Base-by-base conservation (phyloP, 78 protist species). In the Dictyostelium capitatum region DNA sequence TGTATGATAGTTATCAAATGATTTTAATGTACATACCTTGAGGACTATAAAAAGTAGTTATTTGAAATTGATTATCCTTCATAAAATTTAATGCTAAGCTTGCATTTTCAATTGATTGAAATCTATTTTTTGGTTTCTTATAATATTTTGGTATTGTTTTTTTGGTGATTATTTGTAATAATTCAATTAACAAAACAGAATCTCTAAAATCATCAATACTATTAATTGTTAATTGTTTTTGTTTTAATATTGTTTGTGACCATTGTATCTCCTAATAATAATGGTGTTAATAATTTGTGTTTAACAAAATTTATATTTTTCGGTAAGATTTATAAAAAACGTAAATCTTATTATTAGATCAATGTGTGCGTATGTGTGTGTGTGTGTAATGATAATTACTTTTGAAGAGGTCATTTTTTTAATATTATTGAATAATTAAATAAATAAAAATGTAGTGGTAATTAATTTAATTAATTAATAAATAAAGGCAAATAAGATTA, bases 91-190 rank as follows among this genome's bases (percentile, higher is more conserved):
- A 28, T 15, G 92, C 82, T 41, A 87, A 77, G n/a, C 79, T 87
- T 23, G 72, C 72, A 62, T 87, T 87, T 32, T 87, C 92, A 47
- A 87, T 87, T 65, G 69, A 48, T 12, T 87, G 92, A 77, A 87
- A 57, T 77, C 79, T 74, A 32, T 41, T 87, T 37, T 50, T 87
- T 47, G 92, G 92, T 15, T 19, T 59, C 20, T 23, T 28, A 32
- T 47, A 87, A 46, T 64, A 74, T 50, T 77, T 74, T 62, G 85
- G 25, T 5, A 87, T 57, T 1, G 48, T 23, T 62, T 64, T 74
- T 10, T 47, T 37, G 23, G 84, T 87, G 14, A 87, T 87, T 6
- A 74, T 25, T 43, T 87, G 78, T 64, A 87, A 53, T 32, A 77
- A 46, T 15, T 54, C 74, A 20, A 87, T 54, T 8, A 87, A 32